Conservation (phyloP, 2,329 filamentous ascomycete species). For the Penicillium sp. region DNA sequence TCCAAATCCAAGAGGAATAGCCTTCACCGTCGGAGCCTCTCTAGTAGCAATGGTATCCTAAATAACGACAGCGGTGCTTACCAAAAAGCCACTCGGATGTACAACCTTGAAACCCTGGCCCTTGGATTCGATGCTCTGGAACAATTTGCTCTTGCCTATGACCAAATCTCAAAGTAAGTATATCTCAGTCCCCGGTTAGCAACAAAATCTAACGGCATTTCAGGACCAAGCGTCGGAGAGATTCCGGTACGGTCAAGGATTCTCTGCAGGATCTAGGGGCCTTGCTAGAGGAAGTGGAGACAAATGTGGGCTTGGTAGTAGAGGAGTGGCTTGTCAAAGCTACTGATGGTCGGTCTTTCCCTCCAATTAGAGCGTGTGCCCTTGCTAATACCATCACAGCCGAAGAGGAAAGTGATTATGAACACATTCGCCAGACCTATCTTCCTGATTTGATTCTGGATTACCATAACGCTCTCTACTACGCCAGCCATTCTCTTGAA, state of each 20-base stretch:
- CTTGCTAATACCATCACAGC: conserved; percentile 35
- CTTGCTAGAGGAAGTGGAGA: conserved; percentile 57
- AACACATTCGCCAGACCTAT: conserved; percentile 71
- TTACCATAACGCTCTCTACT: conserved; percentile 79
- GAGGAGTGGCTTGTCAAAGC: conserved; percentile 61
- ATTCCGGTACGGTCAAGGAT: conserved; percentile 44
- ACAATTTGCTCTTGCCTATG: conserved; percentile 60
- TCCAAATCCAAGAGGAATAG: conserved; percentile 30
- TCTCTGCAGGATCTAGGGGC: conserved; percentile 58
- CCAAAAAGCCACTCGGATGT: conserved; percentile 61
- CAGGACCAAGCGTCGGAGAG: conserved; percentile 34
- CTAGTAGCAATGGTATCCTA: conserved; percentile 21
- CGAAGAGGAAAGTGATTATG: conserved; percentile 61
- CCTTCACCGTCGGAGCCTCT: conserved; percentile 31
- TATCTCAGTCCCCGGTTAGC: conserved; percentile 1
- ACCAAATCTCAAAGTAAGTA: conserved; percentile 45
- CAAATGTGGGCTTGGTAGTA: conserved; percentile 62
- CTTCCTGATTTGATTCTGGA: conserved; percentile 83
- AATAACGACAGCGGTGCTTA: conserved; percentile 16
- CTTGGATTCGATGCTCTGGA: conserved; percentile 68
- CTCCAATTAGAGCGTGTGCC: not conserved
- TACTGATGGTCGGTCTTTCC: conserved; percentile 54
- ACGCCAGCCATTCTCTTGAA: conserved; percentile 71
- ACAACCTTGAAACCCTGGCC: conserved; percentile 69
- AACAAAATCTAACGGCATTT: not conserved